Evolutionary conservation across 2,329 filamentous ascomycete genomes (phyloP).

Genomic region (Alternaria infectoria): DNA sequence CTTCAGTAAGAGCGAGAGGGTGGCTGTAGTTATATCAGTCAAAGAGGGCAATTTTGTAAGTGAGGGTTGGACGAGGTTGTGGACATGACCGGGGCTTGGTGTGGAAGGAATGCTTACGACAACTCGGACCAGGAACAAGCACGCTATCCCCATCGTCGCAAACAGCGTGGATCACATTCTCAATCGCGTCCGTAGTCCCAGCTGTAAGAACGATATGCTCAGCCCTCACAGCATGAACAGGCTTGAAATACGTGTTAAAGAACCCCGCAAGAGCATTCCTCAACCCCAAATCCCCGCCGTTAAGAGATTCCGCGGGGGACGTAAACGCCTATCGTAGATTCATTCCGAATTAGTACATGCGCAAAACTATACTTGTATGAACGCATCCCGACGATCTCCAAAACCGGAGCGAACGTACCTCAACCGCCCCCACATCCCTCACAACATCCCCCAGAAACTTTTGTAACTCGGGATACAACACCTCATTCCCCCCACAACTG

Average conservation of each 20-base stretch:
- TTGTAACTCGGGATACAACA: conserved; percentile 32
- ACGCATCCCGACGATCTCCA: background rate
- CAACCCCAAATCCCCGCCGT: conserved; percentile 24
- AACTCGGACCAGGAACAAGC: conserved; percentile 40
- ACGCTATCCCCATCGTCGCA: conserved; percentile 42
- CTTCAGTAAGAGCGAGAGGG: conserved; percentile 15
- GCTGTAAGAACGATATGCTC: conserved; percentile 40
- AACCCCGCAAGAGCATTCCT: conserved; percentile 35
- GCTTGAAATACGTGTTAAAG: conserved; percentile 36
- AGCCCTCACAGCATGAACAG: conserved; percentile 31
- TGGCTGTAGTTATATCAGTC: background rate
- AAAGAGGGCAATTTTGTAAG: background rate
- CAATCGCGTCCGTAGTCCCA: conserved; percentile 35
- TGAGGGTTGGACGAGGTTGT: background rate
- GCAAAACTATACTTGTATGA: no score
- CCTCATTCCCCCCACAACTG: conserved; percentile 35
- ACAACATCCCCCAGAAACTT: conserved; percentile 39
- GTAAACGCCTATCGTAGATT: conserved; percentile 27
- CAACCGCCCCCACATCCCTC: conserved; percentile 23
- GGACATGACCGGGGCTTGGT: background rate
- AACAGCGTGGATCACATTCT: conserved; percentile 33
- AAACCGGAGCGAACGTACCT: conserved; percentile 13
- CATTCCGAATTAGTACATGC: background rate
- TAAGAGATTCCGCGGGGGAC: conserved; percentile 13
- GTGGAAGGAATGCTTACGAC: conserved; percentile 28